Evolutionary conservation across 2,329 filamentous ascomycete genomes (phyloP).

Genomic region (Eutypa lata): DNA sequence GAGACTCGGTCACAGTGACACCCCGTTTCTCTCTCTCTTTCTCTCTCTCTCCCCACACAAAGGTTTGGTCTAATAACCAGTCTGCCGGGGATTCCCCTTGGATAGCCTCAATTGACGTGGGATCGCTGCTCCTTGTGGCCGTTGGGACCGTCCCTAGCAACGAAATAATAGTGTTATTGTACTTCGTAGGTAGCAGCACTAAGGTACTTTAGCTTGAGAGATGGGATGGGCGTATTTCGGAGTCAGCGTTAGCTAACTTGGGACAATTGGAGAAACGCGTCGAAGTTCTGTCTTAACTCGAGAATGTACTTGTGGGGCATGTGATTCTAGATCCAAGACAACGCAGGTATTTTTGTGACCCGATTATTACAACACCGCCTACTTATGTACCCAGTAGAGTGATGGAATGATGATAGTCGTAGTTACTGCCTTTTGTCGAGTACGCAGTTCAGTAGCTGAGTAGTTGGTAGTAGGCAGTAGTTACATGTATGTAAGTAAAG

Average conservation of each 20-base stretch:
- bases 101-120: neutral
- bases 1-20: neutral
- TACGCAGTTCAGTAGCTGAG: too few species aligned
- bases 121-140: neutral
- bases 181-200: too few species aligned
- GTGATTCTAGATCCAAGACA: neutral
- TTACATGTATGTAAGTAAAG: too few species aligned
- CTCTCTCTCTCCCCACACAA: slow-evolving; percentile 12
- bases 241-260: neutral
- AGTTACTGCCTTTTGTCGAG: too few species aligned
- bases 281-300: neutral
- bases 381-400: too few species aligned
- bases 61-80: slow-evolving; percentile 28
- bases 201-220: neutral
- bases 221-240: neutral
- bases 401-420: too few species aligned
- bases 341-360: too few species aligned
- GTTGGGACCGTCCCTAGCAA: neutral
- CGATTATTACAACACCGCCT: too few species aligned
- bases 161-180: neutral
- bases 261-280: neutral
- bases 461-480: too few species aligned
- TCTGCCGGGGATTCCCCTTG: slow-evolving; percentile 6
- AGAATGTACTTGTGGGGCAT: neutral
- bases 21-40: neutral